A percentile compares a stretch with the other conserved stretches of the same genome.
Conservation (phyloP, 495 filamentous ascomycete genomes). For the Rusavskia elegans region DNA sequence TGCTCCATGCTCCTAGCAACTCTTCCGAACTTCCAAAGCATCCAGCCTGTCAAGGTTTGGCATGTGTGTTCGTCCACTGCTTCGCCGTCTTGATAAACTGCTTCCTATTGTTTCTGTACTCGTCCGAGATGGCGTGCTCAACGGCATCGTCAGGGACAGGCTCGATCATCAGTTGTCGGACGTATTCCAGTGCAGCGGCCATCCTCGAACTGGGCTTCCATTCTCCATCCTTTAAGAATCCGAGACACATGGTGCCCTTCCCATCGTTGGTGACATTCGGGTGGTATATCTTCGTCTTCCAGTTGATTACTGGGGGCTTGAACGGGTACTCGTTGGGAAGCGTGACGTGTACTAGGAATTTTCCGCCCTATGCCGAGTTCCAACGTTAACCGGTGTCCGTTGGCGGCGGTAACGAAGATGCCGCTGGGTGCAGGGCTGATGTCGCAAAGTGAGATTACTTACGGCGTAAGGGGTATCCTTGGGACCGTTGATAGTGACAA, state of each 20-base stretch:
- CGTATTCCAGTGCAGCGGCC: slow-evolving; percentile 59
- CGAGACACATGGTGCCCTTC: slow-evolving; percentile 82
- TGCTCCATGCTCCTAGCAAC: too few relatives aligned
- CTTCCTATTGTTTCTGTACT: slow-evolving; percentile 55
- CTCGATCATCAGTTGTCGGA: slow-evolving; percentile 61
- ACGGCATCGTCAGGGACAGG: slow-evolving; percentile 92
- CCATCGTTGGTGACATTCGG: slow-evolving; percentile 94
- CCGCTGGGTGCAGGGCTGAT: neutral
- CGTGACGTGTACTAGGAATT: slow-evolving; percentile 57
- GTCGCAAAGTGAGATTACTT: slow-evolving; percentile 14
- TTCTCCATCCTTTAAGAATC: slow-evolving; percentile 69
- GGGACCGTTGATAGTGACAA: slow-evolving; percentile 61
- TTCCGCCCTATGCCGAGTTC: slow-evolving; percentile 42
- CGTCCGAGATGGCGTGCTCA: slow-evolving; percentile 71
- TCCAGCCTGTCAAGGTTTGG: slow-evolving; percentile 15
- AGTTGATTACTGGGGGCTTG: slow-evolving; percentile 74
- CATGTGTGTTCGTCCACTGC: slow-evolving; percentile 70
- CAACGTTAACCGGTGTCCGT: neutral
- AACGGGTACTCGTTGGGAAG: slow-evolving; percentile 88
- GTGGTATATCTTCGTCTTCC: slow-evolving; percentile 94
- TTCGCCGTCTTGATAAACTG: slow-evolving; percentile 73
- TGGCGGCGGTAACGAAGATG: neutral
- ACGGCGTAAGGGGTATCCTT: slow-evolving; percentile 56
- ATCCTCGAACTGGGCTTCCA: slow-evolving; percentile 90
- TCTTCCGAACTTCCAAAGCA: too few relatives aligned